Conservation (phyloP, 306 rosid species). For the Cucurbita maxima region DNA sequence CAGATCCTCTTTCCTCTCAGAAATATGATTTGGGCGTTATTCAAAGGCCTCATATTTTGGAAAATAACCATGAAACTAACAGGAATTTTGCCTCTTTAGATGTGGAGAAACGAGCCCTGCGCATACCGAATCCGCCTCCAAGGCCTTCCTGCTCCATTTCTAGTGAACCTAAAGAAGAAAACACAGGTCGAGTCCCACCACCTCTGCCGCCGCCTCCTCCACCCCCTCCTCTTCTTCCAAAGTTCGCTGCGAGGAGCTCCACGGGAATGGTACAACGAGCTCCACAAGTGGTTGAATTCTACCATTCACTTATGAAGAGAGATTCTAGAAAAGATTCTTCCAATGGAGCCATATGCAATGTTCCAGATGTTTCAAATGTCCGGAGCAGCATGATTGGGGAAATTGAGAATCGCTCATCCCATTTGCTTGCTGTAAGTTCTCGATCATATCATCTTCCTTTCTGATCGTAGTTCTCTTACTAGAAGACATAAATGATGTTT, state of each 20-base stretch:
- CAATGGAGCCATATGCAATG: conserved; percentile 58
- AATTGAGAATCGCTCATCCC: conserved; percentile 92
- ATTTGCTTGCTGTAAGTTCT: conserved; percentile 84
- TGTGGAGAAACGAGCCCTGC: conserved; percentile 72
- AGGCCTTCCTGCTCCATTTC: conserved; percentile 63
- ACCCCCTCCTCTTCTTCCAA: conserved; percentile 64
- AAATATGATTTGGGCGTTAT: conserved; percentile 39
- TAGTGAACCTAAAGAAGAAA: conserved; percentile 33
- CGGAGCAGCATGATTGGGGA: conserved; percentile 99
- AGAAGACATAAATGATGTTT: background rate
- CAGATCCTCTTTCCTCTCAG: conserved; percentile 28
- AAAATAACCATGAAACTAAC: conserved; percentile 36
- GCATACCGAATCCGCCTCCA: conserved; percentile 93
- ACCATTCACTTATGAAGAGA: conserved; percentile 95
- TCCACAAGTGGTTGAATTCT: conserved; percentile 91
- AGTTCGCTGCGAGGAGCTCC: conserved; percentile 34
- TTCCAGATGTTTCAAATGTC: conserved; percentile 67
- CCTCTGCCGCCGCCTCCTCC: conserved; percentile 89
- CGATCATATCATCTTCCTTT: background rate
- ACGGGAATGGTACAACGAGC: conserved; percentile 61
- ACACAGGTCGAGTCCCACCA: conserved; percentile 28
- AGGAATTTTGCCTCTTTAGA: conserved; percentile 44
- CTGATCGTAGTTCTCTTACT: background rate
- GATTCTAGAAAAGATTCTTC: conserved; percentile 84
- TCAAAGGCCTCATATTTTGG: conserved; percentile 20